Conservation (phyloP, 106 monocot species). For the Vanilla planifolia region DNA sequence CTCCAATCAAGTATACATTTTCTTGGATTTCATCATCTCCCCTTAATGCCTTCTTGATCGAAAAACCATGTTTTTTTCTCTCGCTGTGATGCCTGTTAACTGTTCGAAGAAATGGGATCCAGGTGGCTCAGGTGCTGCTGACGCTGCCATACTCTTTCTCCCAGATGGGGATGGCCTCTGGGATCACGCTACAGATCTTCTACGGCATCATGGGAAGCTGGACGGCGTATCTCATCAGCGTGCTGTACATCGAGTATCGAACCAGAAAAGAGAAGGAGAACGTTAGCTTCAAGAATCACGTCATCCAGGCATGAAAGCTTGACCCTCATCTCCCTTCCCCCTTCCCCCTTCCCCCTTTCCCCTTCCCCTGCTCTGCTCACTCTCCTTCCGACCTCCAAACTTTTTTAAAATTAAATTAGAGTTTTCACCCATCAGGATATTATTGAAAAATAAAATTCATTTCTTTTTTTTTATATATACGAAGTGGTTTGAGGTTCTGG, state of each 20-base stretch:
- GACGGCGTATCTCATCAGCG: conserved; percentile 68
- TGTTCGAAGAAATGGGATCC: conserved; percentile 3
- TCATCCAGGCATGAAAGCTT: conserved; percentile 30
- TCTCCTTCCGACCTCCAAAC: neutral
- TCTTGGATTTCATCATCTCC: neutral
- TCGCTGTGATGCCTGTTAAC: neutral
- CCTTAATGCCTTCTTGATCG: neutral
- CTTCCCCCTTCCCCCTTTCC: too few relatives aligned
- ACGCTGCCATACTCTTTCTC: conserved; percentile 68
- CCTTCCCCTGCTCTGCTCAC: neutral
- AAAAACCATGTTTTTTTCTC: neutral
- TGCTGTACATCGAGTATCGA: conserved; percentile 57
- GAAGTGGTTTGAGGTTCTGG: conserved; percentile 77
- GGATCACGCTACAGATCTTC: conserved; percentile 45
- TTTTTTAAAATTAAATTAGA: too few relatives aligned
- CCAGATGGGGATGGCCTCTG: conserved; percentile 56
- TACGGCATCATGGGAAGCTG: conserved; percentile 63
- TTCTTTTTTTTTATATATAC: neutral
- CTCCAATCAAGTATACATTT: conserved; percentile 32
- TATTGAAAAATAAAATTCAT: neutral
- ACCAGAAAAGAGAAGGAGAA: conserved; percentile 58
- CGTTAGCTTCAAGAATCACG: conserved; percentile 58
- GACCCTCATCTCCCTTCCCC: neutral
- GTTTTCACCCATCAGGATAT: neutral
- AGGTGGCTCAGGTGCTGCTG: conserved; percentile 64